Evolutionary conservation across 2,329 filamentous ascomycete species (phyloP).

Genomic region (Neonectria neomacrospora): DNA sequence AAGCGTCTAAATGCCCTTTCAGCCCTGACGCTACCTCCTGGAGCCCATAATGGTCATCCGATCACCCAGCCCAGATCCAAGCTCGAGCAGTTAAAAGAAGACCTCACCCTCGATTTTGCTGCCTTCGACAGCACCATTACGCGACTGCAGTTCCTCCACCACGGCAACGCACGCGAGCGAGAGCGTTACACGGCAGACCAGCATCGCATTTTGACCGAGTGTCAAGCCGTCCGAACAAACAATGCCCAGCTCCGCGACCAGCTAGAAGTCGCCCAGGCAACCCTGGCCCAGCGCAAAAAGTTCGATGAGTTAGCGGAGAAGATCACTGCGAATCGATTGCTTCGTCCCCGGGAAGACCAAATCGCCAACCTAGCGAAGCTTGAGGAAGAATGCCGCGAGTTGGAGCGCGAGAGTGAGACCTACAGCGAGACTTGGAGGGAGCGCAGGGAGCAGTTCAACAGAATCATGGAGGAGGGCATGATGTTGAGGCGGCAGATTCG

Average conservation of each 20-base stretch:
- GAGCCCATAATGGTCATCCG: slow-evolving; percentile 54
- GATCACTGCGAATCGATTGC: slow-evolving; percentile 82
- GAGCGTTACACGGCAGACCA: slow-evolving; percentile 86
- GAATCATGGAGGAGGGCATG: slow-evolving; percentile 92
- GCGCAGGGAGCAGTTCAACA: slow-evolving; percentile 84
- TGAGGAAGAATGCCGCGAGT: slow-evolving; percentile 86
- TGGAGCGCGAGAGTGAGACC: slow-evolving; percentile 84
- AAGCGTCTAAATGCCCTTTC: slow-evolving; percentile 79
- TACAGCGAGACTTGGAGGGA: slow-evolving; percentile 88
- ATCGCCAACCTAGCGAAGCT: slow-evolving; percentile 80
- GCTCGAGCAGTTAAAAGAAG: slow-evolving; percentile 79
- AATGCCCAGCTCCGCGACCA: slow-evolving; percentile 78
- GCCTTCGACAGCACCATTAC: slow-evolving; percentile 87
- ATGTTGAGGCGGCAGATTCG: slow-evolving; percentile 85
- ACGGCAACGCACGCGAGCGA: slow-evolving; percentile 85
- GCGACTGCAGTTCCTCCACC: slow-evolving; percentile 86
- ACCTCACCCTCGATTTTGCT: slow-evolving; percentile 87
- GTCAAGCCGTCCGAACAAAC: slow-evolving; percentile 79
- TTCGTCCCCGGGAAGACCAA: slow-evolving; percentile 88
- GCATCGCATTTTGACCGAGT: slow-evolving; percentile 79
- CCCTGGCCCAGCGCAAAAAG: slow-evolving; percentile 80
- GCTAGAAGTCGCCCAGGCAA: slow-evolving; percentile 79
- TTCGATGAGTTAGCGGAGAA: slow-evolving; percentile 91
- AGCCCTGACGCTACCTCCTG: slow-evolving; percentile 58
- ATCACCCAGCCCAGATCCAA: slow-evolving; percentile 58